phyloP scores from a whole-genome alignment of 2,329 filamentous ascomycete species.

The Trichoderma sp. region DNA sequence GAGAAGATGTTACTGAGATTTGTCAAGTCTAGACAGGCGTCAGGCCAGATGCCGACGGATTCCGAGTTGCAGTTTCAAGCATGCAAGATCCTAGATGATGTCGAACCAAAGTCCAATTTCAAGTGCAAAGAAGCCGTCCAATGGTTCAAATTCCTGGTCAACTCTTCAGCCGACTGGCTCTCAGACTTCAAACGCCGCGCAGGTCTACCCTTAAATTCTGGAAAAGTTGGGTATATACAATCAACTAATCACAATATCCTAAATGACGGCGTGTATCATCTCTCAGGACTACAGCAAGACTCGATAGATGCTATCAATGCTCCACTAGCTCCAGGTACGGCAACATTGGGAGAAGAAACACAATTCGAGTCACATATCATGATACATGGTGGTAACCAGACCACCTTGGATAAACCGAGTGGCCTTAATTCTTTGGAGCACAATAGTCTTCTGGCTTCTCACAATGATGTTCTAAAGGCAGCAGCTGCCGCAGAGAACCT shows the following conservation, averaged over 20 bases:
- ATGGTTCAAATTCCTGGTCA: slow-evolving; percentile 8
- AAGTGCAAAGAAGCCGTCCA: slow-evolving; percentile 2
- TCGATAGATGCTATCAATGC: not conserved
- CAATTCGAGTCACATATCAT: not conserved
- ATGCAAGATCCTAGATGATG: slow-evolving; percentile 1
- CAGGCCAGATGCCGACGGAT: not conserved
- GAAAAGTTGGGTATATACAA: not conserved
- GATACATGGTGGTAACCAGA: not conserved
- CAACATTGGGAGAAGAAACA: not conserved
- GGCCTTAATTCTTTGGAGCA: not conserved
- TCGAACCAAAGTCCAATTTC: slow-evolving; percentile 5
- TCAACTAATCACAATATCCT: not conserved
- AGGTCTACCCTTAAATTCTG: not conserved
- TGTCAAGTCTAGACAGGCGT: not conserved
- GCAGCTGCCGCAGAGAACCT: not conserved
- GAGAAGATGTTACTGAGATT: not conserved
- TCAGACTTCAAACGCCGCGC: slow-evolving; percentile 5
- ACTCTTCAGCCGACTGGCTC: not conserved
- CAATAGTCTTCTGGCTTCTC: not conserved
- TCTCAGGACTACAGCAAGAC: not conserved
- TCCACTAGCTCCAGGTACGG: not conserved
- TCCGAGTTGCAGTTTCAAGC: not conserved
- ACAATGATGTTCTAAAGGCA: not conserved
- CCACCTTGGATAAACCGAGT: not conserved
- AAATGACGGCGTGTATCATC: not conserved